Percentiles rank a stretch among this genome's conserved stretches.
Evolutionary conservation across 2,329 filamentous ascomycete species (phyloP).

Genomic region (Xylariaceae sp.): DNA sequence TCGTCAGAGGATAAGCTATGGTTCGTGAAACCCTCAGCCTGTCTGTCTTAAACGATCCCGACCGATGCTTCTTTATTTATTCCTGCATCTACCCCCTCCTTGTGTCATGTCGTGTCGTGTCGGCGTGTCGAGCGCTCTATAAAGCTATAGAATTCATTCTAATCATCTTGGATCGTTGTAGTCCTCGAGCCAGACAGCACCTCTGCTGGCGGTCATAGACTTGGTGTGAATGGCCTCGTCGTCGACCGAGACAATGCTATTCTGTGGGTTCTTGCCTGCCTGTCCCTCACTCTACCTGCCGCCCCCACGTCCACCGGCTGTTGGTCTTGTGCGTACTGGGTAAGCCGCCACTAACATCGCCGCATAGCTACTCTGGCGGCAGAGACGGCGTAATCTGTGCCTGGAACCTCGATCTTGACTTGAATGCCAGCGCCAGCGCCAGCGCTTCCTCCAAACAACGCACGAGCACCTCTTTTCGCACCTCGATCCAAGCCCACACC

Average conservation of each 20-base stretch:
- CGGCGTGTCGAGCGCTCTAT: neutral
- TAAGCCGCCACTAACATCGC: slow-evolving; percentile 15
- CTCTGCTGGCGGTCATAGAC: slow-evolving; percentile 71
- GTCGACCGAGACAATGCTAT: slow-evolving; percentile 79
- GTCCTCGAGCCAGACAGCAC: slow-evolving; percentile 56
- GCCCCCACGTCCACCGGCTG: slow-evolving; percentile 5
- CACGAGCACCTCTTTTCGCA: slow-evolving; percentile 52
- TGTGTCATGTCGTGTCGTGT: slow-evolving; percentile 3
- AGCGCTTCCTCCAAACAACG: slow-evolving; percentile 37
- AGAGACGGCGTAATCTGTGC: slow-evolving; percentile 94
- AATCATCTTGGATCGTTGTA: slow-evolving; percentile 29
- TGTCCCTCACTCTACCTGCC: slow-evolving; percentile 13
- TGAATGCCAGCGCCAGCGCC: slow-evolving; percentile 33
- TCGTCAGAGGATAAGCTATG: slow-evolving; percentile 62
- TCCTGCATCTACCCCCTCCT: slow-evolving; percentile 26
- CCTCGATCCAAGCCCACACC: slow-evolving; percentile 70
- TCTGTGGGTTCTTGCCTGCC: slow-evolving; percentile 56
- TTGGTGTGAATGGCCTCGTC: slow-evolving; percentile 91
- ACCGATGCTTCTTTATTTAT: neutral
- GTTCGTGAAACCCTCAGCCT: slow-evolving; percentile 38
- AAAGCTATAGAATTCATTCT: slow-evolving; percentile 6
- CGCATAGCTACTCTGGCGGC: slow-evolving; percentile 80
- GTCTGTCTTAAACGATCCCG: slow-evolving; percentile 4
- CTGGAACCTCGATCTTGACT: slow-evolving; percentile 79
- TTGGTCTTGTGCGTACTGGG: neutral